Evolutionary conservation across 2,329 filamentous ascomycete species (phyloP).

Genomic region (Ambrosiella xylebori): DNA sequence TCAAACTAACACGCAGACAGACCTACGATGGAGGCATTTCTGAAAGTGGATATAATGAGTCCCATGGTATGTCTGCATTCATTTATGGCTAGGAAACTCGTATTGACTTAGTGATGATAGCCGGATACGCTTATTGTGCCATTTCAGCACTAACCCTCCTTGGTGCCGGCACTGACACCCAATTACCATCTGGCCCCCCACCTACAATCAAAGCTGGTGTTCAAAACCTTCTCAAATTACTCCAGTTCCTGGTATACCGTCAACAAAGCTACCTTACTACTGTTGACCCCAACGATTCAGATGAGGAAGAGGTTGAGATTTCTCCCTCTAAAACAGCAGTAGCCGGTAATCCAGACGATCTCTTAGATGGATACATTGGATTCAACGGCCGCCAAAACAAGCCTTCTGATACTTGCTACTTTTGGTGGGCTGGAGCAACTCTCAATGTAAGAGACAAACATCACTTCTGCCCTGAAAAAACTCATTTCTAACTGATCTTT

Average conservation of each 20-base stretch:
- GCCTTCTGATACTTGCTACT: conserved; percentile 84
- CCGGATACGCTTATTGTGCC: conserved; percentile 82
- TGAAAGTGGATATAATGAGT: conserved; percentile 62
- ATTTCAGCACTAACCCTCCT: conserved; percentile 62
- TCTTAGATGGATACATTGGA: conserved; percentile 38
- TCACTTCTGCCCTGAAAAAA: conserved; percentile 19
- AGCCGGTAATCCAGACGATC: conserved; percentile 4
- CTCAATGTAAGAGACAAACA: conserved; percentile 26
- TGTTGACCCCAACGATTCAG: conserved; percentile 23
- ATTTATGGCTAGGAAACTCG: neutral
- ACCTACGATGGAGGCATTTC: conserved; percentile 74
- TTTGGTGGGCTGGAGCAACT: conserved; percentile 73
- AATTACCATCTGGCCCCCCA: conserved; percentile 3
- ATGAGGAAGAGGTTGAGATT: conserved; percentile 20
- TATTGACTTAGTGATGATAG: conserved; percentile 18
- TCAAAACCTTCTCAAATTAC: conserved; percentile 18
- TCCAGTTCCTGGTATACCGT: conserved; percentile 44
- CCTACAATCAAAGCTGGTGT: conserved; percentile 20
- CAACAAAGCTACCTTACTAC: conserved; percentile 44
- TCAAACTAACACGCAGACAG: conserved; percentile 23
- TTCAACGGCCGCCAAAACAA: conserved; percentile 90
- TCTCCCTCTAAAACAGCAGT: conserved; percentile 6
- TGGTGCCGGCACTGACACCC: conserved; percentile 23
- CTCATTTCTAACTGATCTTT: neutral
- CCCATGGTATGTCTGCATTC: conserved; percentile 44